These are phyloP conservation scores for Graphilbum sp. DNA, from an alignment of 2,329 filamentous ascomycete species.

Conservation along the genomic window DNA sequence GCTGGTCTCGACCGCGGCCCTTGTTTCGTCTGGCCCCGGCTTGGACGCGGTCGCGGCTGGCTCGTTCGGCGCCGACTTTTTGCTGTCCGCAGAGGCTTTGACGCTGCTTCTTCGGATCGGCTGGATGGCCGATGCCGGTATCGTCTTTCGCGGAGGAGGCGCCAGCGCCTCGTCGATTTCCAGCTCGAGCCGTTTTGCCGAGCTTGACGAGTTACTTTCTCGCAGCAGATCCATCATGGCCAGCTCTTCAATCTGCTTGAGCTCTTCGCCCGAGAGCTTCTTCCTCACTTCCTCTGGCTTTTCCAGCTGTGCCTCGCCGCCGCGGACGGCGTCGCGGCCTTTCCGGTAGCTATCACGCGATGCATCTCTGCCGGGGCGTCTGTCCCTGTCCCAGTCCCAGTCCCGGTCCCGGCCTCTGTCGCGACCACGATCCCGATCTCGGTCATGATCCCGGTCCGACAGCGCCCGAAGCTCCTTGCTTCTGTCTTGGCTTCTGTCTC, in stretches of 20 bases:
- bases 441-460: slow-evolving; percentile 15
- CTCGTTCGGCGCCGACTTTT: slow-evolving; percentile 15
- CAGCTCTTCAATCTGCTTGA: slow-evolving; percentile 39
- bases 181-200: slow-evolving; percentile 32
- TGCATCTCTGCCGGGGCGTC: too few species aligned
- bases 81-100: slow-evolving; percentile 25
- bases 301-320: slow-evolving; percentile 18
- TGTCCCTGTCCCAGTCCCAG: too few species aligned
- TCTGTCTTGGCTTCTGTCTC: slow-evolving; percentile 10
- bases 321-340: too few species aligned
- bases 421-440: too few species aligned
- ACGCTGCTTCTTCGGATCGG: slow-evolving; percentile 33
- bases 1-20: too few species aligned
- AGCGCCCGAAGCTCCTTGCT: background rate
- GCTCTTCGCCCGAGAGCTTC: slow-evolving; percentile 40
- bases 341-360: too few species aligned
- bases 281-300: slow-evolving; percentile 32
- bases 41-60: background rate
- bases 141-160: slow-evolving; percentile 34
- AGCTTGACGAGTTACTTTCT: slow-evolving; percentile 34
- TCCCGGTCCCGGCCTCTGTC: too few species aligned
- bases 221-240: slow-evolving; percentile 40
- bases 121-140: slow-evolving; percentile 41
- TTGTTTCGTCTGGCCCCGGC: background rate
- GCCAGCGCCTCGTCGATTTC: slow-evolving; percentile 39